Base-by-base conservation (phyloP, 2,329 filamentous ascomycete genomes). In the Pseudofabraea citricarpa region DNA sequence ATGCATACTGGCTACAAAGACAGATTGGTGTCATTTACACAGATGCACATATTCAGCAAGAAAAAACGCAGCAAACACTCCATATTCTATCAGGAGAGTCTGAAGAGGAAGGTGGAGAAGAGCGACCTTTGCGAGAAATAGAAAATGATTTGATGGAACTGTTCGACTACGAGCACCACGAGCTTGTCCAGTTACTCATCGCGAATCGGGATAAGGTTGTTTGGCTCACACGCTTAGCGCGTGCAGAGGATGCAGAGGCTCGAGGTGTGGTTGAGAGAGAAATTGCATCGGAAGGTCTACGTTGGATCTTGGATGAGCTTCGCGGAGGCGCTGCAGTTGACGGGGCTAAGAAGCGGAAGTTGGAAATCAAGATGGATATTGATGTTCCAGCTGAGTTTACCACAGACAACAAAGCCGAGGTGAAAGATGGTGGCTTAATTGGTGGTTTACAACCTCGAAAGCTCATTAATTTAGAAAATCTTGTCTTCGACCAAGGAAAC, bases 111-210 rank as follows among this genome's bases (percentile, higher is more conserved):
- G 84, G 86, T 43, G 90, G 85, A 13, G 84, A 91, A 47, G 89
- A 94, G 58, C 90, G 87, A 64, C 77, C 87, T 12, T 72, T 97
- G 22, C 83, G 91, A 57, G 91, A 98, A 59, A 90, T 97, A 44
- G 93, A 98, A 60, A 98, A 98, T 64, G 93, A 98, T 50, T 74
- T 98, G 45, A 97, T 97, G 87, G 93, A 96, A 57, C 77, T 98
- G 0, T 97, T 98, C 56, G 93, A 98, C 58, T 98, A 95, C 58
- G 91, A 97, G 57, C 87, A 96, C 59, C 89, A 94, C 48, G 90
- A 96, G 51, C 75, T 96, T 43, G 93, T 97, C 20, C 84, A 88
- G 51, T 91, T 89, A 64, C 76, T 98, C 13, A 90, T 97, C 44
- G 81, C 85, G 54, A 98, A 98, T 65, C 80, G 89, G 45, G 88